These are phyloP conservation scores for Rubia peregrina DNA, from an alignment of 305 asterid species.

Conservation along the genomic window DNA sequence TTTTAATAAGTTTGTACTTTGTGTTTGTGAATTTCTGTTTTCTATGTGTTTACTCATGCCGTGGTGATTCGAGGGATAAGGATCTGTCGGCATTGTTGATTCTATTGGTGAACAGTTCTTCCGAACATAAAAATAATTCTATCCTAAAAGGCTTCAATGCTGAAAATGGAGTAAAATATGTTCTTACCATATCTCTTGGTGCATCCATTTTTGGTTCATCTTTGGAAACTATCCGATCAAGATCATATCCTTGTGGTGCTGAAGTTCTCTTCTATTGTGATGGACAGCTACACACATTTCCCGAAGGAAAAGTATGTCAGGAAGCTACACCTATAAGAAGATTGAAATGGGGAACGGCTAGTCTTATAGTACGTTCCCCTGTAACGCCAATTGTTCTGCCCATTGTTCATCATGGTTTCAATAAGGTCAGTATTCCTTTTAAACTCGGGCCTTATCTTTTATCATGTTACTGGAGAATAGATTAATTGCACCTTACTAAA, in stretches of 20 bases:
- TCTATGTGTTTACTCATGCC: neutral
- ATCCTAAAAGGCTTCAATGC: neutral
- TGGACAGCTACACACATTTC: slow-evolving; percentile 91
- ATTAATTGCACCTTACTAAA: neutral
- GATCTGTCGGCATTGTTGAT: neutral
- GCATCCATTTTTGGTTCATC: neutral
- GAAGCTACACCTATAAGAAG: slow-evolving; percentile 84
- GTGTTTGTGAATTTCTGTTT: neutral
- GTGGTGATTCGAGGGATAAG: neutral
- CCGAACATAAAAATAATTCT: neutral
- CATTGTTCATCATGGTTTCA: slow-evolving; percentile 80
- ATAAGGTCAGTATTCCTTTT: slow-evolving; percentile 45
- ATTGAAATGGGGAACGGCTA: slow-evolving; percentile 98
- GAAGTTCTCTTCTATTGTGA: slow-evolving; percentile 19
- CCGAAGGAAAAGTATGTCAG: slow-evolving; percentile 96
- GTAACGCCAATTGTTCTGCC: slow-evolving; percentile 91
- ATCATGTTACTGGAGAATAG: neutral
- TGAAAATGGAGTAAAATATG: neutral
- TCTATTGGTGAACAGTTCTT: neutral
- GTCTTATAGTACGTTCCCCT: slow-evolving; percentile 94
- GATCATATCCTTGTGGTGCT: neutral
- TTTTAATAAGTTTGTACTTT: neutral
- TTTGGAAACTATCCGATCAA: neutral
- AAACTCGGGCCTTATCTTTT: neutral
- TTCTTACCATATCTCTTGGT: neutral